Evolutionary conservation across 2,329 filamentous ascomycete genomes (phyloP).

Genomic region (Lecanicillium sp.): DNA sequence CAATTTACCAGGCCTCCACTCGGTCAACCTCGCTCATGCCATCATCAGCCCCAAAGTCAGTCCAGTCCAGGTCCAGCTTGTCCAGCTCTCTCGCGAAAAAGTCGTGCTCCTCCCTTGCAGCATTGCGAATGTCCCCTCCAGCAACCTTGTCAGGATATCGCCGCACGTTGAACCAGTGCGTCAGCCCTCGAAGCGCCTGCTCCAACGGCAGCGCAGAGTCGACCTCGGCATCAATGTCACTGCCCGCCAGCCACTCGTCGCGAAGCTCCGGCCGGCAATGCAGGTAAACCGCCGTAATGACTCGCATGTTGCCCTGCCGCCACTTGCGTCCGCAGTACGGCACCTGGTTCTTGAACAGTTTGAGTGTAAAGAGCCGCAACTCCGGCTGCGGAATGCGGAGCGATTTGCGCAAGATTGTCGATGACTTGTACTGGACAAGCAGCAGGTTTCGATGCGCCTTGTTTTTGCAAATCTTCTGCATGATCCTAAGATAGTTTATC

Average conservation of each 20-base stretch:
- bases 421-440: slow-evolving; percentile 91
- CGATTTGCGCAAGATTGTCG: slow-evolving; percentile 82
- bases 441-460: slow-evolving; percentile 93
- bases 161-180: slow-evolving; percentile 89
- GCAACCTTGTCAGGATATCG: slow-evolving; percentile 74
- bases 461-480: slow-evolving; percentile 95
- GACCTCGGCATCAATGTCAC: slow-evolving; percentile 86
- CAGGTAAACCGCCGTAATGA: slow-evolving; percentile 94
- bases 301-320: slow-evolving; percentile 96
- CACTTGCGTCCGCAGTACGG: slow-evolving; percentile 97
- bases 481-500: slow-evolving; percentile 90
- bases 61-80: slow-evolving; percentile 52
- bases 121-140: slow-evolving; percentile 39
- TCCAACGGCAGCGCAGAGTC: slow-evolving; percentile 89
- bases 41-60: slow-evolving; percentile 28
- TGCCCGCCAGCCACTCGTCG: slow-evolving; percentile 90
- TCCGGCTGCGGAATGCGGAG: slow-evolving; percentile 84
- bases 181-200: slow-evolving; percentile 79
- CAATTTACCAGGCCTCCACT: slow-evolving; percentile 12
- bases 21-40: slow-evolving; percentile 24
- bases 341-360: slow-evolving; percentile 97
- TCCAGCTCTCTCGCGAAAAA: slow-evolving; percentile 74
- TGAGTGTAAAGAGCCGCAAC: slow-evolving; percentile 87
- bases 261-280: slow-evolving; percentile 87
- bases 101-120: slow-evolving; percentile 65